Conservation (phyloP, 805 yeast species). For the Candida peoriensis region DNA sequence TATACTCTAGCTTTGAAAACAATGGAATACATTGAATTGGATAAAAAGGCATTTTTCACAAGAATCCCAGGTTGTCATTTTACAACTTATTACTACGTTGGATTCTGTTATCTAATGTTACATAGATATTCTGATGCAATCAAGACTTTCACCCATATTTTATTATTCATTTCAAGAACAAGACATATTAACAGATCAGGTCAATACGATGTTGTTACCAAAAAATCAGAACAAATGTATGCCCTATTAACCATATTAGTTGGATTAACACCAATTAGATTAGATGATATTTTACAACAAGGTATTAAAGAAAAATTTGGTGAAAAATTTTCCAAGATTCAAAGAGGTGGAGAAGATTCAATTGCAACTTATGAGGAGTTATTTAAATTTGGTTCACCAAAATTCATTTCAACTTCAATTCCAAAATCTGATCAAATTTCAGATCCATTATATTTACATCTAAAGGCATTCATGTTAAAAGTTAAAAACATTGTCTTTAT, state of each 20-base stretch:
- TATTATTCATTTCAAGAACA: constrained; percentile 41
- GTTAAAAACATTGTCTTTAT: constrained; percentile 33
- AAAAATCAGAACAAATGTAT: constrained; percentile 46
- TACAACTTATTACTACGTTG: constrained; percentile 47
- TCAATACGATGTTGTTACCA: constrained; percentile 41
- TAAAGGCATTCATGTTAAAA: constrained; percentile 37
- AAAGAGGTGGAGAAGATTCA: constrained; percentile 38
- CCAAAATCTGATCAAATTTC: constrained; percentile 28
- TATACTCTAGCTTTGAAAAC: constrained; percentile 44
- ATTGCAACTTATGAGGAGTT: constrained; percentile 39
- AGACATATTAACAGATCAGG: constrained; percentile 37
- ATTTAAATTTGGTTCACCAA: constrained; percentile 43
- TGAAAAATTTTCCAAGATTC: constrained; percentile 37
- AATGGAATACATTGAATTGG: constrained; percentile 41
- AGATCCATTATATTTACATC: constrained; percentile 41
- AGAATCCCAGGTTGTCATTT: constrained; percentile 44
- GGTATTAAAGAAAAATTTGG: constrained; percentile 43
- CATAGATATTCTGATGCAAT: constrained; percentile 46
- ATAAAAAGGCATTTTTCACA: constrained; percentile 42
- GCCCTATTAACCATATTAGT: constrained; percentile 42
- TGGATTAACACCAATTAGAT: constrained; percentile 41
- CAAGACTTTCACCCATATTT: constrained; percentile 42
- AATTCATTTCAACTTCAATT: constrained; percentile 38
- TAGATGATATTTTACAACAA: constrained; percentile 39
- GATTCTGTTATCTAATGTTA: constrained; percentile 46